A percentile compares a stretch with the other conserved stretches of the same genome.
Conservation (phyloP, 1,284 basidiomycete genomes). For the Psilocybe mexicana region DNA sequence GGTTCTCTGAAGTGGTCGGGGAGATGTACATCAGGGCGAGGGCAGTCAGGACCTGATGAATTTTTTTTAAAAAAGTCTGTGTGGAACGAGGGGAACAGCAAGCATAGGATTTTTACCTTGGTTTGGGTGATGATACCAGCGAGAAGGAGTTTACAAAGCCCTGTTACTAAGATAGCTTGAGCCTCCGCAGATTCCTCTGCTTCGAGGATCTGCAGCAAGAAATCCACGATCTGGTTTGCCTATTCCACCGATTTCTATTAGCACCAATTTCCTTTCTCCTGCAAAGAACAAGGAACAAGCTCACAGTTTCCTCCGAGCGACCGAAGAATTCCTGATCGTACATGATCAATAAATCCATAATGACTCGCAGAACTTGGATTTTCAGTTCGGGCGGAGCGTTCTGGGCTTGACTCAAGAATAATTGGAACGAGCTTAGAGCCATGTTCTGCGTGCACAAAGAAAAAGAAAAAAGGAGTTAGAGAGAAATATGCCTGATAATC, state of each 20-base stretch:
- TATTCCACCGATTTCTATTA: conserved; percentile 28
- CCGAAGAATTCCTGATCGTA: conserved; percentile 81
- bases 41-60: conserved; percentile 69
- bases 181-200: conserved; percentile 75
- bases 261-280: too few species aligned
- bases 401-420: conserved; percentile 88
- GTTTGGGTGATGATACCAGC: conserved; percentile 81
- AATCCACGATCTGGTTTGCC: conserved; percentile 72
- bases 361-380: conserved; percentile 79
- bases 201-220: conserved; percentile 77
- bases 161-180: conserved; percentile 80
- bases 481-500: not conserved
- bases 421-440: conserved; percentile 88
- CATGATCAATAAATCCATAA: conserved; percentile 91
- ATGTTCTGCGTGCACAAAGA: conserved; percentile 59
- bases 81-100: too few species aligned
- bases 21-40: conserved; percentile 87
- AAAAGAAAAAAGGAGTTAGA: not conserved
- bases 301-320: conserved; percentile 52
- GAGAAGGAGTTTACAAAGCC: conserved; percentile 89
- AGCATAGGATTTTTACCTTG: conserved; percentile 45
- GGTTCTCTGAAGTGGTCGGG: conserved; percentile 84
- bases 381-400: conserved; percentile 78
- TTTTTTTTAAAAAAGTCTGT: not conserved
- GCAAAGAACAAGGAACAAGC: conserved; percentile 16